These are phyloP conservation scores for Penicillium turbatum DNA, from an alignment of 495 filamentous ascomycete species.

Conservation along the genomic window DNA sequence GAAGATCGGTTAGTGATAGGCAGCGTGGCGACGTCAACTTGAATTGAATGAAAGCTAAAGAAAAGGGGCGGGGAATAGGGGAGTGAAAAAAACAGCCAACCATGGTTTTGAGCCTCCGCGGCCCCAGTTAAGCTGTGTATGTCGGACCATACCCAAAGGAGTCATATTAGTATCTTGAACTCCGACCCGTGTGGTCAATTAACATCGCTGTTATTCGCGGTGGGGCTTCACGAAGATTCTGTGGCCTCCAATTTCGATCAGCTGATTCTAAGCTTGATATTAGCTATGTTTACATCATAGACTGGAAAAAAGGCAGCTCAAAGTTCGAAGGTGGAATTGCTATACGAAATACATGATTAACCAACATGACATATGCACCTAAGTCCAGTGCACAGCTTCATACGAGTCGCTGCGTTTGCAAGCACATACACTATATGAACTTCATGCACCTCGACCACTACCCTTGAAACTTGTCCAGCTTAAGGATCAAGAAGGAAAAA, in stretches of 20 bases:
- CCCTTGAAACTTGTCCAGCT: conserved; percentile 18
- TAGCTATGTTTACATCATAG: background rate
- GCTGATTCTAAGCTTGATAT: background rate
- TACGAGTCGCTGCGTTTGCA: background rate
- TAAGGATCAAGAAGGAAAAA: conserved; percentile 23
- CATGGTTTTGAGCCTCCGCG: conserved; percentile 31
- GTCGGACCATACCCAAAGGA: conserved; percentile 15
- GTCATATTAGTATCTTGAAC: conserved; percentile 15
- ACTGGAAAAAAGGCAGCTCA: background rate
- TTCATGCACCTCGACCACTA: conserved; percentile 26
- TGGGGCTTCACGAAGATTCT: conserved; percentile 14
- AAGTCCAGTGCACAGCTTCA: no score
- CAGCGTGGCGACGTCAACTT: background rate
- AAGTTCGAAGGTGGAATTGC: no score
- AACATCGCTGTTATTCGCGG: conserved; percentile 19
- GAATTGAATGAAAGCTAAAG: conserved; percentile 1
- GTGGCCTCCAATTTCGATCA: background rate
- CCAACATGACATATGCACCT: no score
- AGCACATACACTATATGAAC: conserved; percentile 5
- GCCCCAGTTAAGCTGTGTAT: conserved; percentile 8
- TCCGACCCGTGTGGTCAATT: conserved; percentile 16
- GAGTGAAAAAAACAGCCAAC: conserved; percentile 15
- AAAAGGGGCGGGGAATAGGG: conserved; percentile 26
- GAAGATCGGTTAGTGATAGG: background rate
- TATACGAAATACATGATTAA: no score